Percentiles rank a stretch among this genome's conserved stretches.
Evolutionary conservation across 768 basidiomycete species (phyloP).

Genomic region (Termitomyces sp.): DNA sequence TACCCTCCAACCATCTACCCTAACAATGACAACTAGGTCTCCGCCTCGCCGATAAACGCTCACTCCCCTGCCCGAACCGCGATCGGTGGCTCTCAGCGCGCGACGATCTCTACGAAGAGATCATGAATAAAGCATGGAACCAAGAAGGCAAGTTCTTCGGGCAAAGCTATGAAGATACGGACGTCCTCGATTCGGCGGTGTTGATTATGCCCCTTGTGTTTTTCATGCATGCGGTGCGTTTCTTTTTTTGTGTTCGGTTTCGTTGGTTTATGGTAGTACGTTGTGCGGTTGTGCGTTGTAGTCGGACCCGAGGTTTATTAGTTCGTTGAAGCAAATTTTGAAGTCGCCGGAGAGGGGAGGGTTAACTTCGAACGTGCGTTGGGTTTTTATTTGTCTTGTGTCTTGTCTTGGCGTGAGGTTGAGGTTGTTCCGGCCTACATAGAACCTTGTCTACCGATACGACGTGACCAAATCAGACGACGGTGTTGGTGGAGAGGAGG

Average conservation of each 20-base stretch:
- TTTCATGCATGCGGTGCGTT: conserved; percentile 71
- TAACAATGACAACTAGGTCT: conserved; percentile 47
- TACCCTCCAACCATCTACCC: not conserved
- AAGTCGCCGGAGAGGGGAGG: conserved; percentile 89
- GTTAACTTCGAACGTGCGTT: conserved; percentile 76
- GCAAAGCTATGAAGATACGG: conserved; percentile 87
- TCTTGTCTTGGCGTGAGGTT: not conserved
- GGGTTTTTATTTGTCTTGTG: not conserved
- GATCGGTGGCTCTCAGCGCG: conserved; percentile 70
- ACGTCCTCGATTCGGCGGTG: conserved; percentile 82
- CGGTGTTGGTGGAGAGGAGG: conserved; percentile 95
- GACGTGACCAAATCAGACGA: conserved; percentile 84
- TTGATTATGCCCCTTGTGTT: conserved; percentile 93
- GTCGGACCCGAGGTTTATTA: conserved; percentile 88
- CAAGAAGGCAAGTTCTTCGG: conserved; percentile 63
- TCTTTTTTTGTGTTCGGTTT: not conserved
- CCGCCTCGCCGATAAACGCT: conserved; percentile 92
- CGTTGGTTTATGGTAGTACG: not conserved
- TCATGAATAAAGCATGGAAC: conserved; percentile 90
- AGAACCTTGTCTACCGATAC: conserved; percentile 89
- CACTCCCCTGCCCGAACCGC: conserved; percentile 78
- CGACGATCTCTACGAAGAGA: conserved; percentile 88
- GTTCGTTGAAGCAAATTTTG: conserved; percentile 79
- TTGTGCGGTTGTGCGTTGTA: conserved; percentile 21
- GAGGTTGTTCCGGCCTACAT: not conserved